These are phyloP conservation scores for Eurotiales sp. DNA, from an alignment of 2,329 filamentous ascomycete species.

Conservation along the genomic window DNA sequence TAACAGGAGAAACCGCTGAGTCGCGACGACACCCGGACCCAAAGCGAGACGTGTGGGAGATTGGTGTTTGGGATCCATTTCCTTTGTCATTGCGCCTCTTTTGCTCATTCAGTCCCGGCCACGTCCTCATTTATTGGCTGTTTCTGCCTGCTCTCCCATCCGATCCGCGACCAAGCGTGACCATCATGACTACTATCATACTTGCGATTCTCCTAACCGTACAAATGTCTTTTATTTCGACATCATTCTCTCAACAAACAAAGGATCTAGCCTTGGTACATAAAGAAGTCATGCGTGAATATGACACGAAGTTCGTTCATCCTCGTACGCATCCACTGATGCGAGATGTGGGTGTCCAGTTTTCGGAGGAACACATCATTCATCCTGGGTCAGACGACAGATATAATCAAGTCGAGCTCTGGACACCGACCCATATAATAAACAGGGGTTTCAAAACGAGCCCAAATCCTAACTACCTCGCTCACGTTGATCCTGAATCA, in stretches of 20 bases:
- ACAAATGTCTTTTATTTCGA: slow-evolving; percentile 71
- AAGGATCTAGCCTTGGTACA: slow-evolving; percentile 83
- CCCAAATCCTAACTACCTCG: slow-evolving; percentile 75
- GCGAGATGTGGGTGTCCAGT: slow-evolving; percentile 74
- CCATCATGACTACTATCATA: slow-evolving; percentile 76
- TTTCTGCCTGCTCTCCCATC: slow-evolving; percentile 74
- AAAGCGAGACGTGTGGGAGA: slow-evolving; percentile 86
- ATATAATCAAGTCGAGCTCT: slow-evolving; percentile 56
- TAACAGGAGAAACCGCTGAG: slow-evolving; percentile 69
- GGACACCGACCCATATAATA: slow-evolving; percentile 60
- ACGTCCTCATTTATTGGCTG: slow-evolving; percentile 85
- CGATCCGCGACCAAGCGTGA: slow-evolving; percentile 79
- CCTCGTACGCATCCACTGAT: slow-evolving; percentile 80
- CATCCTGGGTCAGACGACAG: slow-evolving; percentile 40
- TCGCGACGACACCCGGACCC: slow-evolving; percentile 73
- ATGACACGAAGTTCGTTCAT: slow-evolving; percentile 92
- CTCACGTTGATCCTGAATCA: slow-evolving; percentile 67
- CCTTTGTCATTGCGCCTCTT: slow-evolving; percentile 78
- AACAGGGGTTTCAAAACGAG: slow-evolving; percentile 75
- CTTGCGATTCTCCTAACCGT: slow-evolving; percentile 70
- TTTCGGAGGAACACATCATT: slow-evolving; percentile 45
- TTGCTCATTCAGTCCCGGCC: slow-evolving; percentile 87
- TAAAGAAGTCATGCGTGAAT: slow-evolving; percentile 89
- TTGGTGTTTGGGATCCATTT: slow-evolving; percentile 89
- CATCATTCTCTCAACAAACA: slow-evolving; percentile 74